Conservation (phyloP, 164 flowering plant genomes). For the Chimonanthus praecox region DNA sequence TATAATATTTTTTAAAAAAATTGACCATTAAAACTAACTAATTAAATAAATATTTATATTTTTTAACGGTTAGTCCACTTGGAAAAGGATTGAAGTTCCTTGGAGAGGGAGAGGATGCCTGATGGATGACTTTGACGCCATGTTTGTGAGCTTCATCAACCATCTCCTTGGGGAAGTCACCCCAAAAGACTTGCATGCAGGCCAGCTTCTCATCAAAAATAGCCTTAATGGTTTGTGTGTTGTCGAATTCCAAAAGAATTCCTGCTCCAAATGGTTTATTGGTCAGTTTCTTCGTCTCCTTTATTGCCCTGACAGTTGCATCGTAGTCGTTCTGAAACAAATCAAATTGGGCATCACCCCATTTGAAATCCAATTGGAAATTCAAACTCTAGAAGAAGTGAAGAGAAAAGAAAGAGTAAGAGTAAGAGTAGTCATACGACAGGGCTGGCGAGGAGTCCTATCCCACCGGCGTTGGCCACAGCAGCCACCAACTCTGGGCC, state of each 20-base stretch:
- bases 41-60: no score
- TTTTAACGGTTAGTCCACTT: no score
- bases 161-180: constrained; percentile 29
- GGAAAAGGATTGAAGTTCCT: no score
- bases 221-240: constrained; percentile 18
- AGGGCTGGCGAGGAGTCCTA: constrained; percentile 25
- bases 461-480: constrained; percentile 26
- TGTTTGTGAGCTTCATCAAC: constrained; percentile 34
- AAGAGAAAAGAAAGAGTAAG: neutral
- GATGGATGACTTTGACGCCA: constrained; percentile 28
- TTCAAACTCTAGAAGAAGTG: neutral
- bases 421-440: constrained; percentile 15
- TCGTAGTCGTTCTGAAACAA: constrained; percentile 20
- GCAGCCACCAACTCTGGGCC: constrained; percentile 26
- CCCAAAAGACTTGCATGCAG: constrained; percentile 27
- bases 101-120: neutral
- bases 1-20: no score
- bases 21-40: no score
- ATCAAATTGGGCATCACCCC: no score
- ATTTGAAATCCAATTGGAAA: neutral
- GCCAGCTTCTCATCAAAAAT: constrained; percentile 29
- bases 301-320: constrained; percentile 20
- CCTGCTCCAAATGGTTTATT: constrained; percentile 20
- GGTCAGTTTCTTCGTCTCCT: constrained; percentile 24
- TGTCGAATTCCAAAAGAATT: constrained; percentile 21